These are phyloP conservation scores for Marasmius sp. DNA, from an alignment of 1,284 basidiomycete genomes.

Conservation along the genomic window DNA sequence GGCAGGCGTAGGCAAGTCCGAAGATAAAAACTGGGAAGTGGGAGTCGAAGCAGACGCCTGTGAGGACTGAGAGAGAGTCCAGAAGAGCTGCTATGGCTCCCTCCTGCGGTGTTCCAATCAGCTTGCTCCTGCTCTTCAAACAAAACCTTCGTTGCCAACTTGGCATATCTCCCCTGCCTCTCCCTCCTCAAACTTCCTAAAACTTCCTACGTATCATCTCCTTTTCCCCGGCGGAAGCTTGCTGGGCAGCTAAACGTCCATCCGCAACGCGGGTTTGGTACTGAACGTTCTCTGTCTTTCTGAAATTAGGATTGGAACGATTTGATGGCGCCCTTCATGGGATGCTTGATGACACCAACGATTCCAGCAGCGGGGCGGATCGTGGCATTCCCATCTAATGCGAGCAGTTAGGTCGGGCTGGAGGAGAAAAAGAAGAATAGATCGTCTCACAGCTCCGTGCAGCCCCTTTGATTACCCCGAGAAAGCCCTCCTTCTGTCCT, in stretches of 20 bases:
- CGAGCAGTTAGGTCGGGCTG: background rate
- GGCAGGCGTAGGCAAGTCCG: too few relatives aligned
- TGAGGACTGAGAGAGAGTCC: too few relatives aligned
- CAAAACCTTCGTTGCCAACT: background rate
- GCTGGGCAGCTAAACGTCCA: conserved; percentile 10
- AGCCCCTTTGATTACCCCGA: conserved; percentile 49
- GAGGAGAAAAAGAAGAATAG: background rate
- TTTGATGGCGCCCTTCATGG: conserved; percentile 41
- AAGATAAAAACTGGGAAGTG: too few relatives aligned
- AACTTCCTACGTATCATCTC: background rate
- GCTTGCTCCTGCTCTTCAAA: too few relatives aligned
- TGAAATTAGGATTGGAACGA: conserved; percentile 29
- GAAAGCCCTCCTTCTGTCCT: conserved; percentile 46
- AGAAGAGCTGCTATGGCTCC: too few relatives aligned
- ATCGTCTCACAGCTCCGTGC: conserved; percentile 42
- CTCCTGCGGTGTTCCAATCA: too few relatives aligned
- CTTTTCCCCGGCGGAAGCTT: background rate
- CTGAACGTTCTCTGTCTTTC: conserved; percentile 29
- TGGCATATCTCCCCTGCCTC: background rate
- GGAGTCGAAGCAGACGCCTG: too few relatives aligned
- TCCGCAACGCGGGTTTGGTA: conserved; percentile 7
- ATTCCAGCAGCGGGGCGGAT: conserved; percentile 46
- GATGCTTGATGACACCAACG: conserved; percentile 40
- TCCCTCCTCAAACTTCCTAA: background rate
- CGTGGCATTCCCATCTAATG: conserved; percentile 41